Conservation (phyloP, 257 asterid genomes). For the Eustoma russellianum region DNA sequence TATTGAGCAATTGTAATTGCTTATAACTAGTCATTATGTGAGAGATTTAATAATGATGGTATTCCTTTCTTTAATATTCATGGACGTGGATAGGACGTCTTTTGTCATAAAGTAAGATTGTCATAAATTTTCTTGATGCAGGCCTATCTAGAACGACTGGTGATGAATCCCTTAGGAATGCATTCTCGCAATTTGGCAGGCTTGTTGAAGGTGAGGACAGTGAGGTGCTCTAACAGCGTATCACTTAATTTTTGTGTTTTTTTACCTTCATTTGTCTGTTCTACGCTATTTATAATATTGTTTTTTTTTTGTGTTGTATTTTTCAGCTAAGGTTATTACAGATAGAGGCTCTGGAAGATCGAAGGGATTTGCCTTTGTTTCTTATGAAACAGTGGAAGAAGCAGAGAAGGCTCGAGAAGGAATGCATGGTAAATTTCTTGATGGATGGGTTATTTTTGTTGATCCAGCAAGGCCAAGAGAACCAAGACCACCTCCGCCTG, state of each 20-base stretch:
- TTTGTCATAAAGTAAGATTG: neutral
- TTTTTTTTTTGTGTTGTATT: constrained; percentile 7
- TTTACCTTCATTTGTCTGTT: neutral
- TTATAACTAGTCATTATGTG: too few species aligned
- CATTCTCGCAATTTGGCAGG: constrained; percentile 74
- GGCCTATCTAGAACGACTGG: constrained; percentile 79
- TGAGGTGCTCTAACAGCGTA: constrained; percentile 11
- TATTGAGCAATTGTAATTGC: too few species aligned
- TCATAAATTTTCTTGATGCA: constrained; percentile 11
- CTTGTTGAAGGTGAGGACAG: constrained; percentile 81
- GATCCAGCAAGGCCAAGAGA: constrained; percentile 90
- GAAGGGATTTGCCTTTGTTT: constrained; percentile 84
- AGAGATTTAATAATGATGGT: too few species aligned
- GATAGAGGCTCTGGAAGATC: constrained; percentile 85
- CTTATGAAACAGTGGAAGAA: constrained; percentile 67
- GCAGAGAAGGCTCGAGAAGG: constrained; percentile 90
- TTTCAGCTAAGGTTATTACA: constrained; percentile 66
- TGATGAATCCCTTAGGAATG: constrained; percentile 56
- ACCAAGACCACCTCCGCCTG: constrained; percentile 37
- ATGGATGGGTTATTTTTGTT: constrained; percentile 94
- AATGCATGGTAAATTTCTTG: constrained; percentile 80
- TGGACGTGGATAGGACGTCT: neutral
- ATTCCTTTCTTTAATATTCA: too few species aligned
- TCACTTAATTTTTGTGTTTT: neutral
- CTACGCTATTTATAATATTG: neutral